Base-by-base conservation (phyloP, 441 rosid species). In the Gossypium schwendimanii region DNA sequence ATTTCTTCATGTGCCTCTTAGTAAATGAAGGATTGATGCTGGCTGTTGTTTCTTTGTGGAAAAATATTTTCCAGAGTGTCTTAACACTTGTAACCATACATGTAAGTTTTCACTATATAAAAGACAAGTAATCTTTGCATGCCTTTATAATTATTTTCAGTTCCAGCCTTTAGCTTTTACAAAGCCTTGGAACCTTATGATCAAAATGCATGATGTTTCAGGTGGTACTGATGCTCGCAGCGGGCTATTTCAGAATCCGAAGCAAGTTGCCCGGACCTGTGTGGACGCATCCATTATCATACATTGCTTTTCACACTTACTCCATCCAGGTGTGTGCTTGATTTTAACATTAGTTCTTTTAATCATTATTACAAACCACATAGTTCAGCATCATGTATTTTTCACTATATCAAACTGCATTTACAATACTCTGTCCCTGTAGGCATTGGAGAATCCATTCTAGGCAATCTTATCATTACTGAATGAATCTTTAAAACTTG, bases 151-250 rank as follows among this genome's bases (percentile, higher is more conserved):
- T 45, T 45, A 7, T 23, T 47, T 66, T n/a, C 44, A 26, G 15
- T 66, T 26, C 39, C n/a, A 8, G 17, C 8, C 41, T 49, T 24
- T 49, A 24, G 36, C 33, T 58, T 17, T 15, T 26, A 3, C 55
- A 21, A 23, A 24, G 63, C 54, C 17, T 49, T 24, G 18, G 23
- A 69, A 67, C 62, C 72, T 59, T 36, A 66, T 45, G 15, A 7
- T 11, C 53, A 7, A 21, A 10, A 17, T 72, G 52, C 36, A 31
- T 77, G 26, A 18, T 71, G 65, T 86, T 80, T 80, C 92, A 95
- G 97, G 93, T 89, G 71, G 76, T 90, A 70, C 91, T 96, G 97
- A 93, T 96, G 96, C 97, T 96, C 50, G 79, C 98, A 12, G 98
- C 99, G 5, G 99, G 98, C 36, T 94, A 89, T 82, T 88, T 93